Conservation (phyloP, 139 green algal species). For the Ostreobium quekettii region DNA sequence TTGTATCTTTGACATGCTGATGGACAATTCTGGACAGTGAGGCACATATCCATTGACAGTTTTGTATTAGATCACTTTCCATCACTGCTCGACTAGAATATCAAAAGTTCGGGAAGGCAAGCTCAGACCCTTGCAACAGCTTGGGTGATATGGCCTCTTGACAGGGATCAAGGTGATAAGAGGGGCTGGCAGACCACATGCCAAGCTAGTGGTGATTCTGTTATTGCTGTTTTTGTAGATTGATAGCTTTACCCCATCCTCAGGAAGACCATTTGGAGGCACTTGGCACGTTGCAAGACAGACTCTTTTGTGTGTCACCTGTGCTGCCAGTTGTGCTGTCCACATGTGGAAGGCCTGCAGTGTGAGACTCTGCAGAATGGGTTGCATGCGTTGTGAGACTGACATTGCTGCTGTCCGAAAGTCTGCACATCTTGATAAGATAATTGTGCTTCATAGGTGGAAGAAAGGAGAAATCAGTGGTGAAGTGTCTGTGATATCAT, state of each 20-base stretch:
- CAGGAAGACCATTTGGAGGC: slow-evolving; percentile 1
- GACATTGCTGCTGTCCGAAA: slow-evolving; percentile 2
- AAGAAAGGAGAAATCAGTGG: slow-evolving; percentile 27
- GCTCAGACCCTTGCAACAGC: neutral
- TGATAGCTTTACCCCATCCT: too few relatives aligned
- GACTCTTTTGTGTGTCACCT: neutral
- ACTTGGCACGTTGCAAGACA: neutral
- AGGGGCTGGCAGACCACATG: too few relatives aligned
- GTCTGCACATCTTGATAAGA: neutral
- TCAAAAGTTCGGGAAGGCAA: neutral
- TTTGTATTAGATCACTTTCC: neutral
- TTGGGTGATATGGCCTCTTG: too few relatives aligned
- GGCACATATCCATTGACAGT: neutral
- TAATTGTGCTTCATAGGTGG: slow-evolving; percentile 23
- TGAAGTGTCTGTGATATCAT: slow-evolving; percentile 52
- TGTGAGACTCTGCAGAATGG: neutral
- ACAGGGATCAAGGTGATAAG: too few relatives aligned
- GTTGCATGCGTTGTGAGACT: neutral
- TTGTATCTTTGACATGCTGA: slow-evolving; percentile 1
- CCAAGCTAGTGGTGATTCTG: too few relatives aligned
- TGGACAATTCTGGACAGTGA: neutral
- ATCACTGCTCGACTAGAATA: neutral
- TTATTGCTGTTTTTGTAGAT: too few relatives aligned
- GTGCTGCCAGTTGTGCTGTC: neutral
- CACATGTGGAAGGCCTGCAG: neutral